Percentiles rank a stretch among this genome's conserved stretches.
Conservation (phyloP, 176 grass and related monocot genomes). For the Carex cristatella region DNA sequence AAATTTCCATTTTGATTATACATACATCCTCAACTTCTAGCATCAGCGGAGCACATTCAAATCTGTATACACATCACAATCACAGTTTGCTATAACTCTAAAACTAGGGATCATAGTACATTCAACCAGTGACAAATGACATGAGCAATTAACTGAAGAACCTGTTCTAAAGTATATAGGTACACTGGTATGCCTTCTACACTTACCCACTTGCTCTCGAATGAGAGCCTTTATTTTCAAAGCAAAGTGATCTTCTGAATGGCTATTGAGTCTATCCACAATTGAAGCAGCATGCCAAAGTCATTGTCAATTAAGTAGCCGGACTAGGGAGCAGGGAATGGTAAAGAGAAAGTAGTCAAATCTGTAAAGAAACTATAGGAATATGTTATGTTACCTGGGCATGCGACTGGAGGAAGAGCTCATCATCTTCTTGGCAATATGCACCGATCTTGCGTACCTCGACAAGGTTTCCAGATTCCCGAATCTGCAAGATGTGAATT, state of each 20-base stretch:
- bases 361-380: neutral
- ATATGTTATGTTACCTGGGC: slow-evolving; percentile 40
- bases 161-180: neutral
- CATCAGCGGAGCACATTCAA: neutral
- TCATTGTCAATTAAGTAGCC: neutral
- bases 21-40: neutral
- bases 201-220: too few species aligned
- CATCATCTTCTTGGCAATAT: slow-evolving; percentile 85
- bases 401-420: slow-evolving; percentile 92
- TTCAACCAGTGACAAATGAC: neutral
- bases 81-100: neutral
- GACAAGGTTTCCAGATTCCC: slow-evolving; percentile 82
- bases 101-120: neutral
- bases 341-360: neutral
- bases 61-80: neutral
- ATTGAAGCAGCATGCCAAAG: neutral
- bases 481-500: slow-evolving; percentile 90
- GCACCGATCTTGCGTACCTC: slow-evolving; percentile 83
- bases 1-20: neutral
- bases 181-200: neutral
- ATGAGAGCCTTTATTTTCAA: too few species aligned
- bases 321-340: neutral
- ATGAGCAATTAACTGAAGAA: neutral
- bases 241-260: too few species aligned
- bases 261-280: neutral